A percentile compares a stretch with the other conserved stretches of the same genome.
Conservation (phyloP, 2,329 filamentous ascomycete species). For the Nemania sp. region DNA sequence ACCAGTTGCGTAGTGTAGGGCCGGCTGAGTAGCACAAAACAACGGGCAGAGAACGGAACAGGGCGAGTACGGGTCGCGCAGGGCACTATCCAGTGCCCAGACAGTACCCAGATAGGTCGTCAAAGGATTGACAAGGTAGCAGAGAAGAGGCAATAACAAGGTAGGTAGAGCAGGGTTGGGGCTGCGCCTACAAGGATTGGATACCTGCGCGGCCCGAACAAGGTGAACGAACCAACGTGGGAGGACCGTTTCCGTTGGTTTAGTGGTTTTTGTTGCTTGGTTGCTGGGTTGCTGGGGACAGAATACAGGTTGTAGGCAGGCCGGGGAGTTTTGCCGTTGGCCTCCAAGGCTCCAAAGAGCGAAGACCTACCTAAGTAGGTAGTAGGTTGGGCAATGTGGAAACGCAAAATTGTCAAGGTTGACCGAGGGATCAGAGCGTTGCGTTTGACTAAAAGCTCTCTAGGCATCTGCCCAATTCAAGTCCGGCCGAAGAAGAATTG, state of each 20-base stretch:
- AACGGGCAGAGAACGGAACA: constrained; percentile 42
- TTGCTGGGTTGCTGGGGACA: constrained; percentile 3
- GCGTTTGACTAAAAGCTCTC: constrained; percentile 7
- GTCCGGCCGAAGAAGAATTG: constrained; percentile 29
- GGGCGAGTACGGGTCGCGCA: constrained; percentile 31
- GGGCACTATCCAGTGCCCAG: constrained; percentile 28
- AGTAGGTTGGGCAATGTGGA: constrained; percentile 18
- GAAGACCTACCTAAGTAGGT: not conserved
- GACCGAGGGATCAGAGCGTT: constrained; percentile 31
- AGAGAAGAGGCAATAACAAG: constrained; percentile 25
- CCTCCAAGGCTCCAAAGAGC: constrained; percentile 6
- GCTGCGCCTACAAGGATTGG: constrained; percentile 47
- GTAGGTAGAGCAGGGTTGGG: constrained; percentile 43
- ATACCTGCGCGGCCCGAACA: constrained; percentile 33
- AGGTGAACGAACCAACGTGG: constrained; percentile 32
- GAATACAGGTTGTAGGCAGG: not conserved
- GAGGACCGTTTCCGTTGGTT: constrained; percentile 18
- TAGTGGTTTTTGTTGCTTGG: constrained; percentile 12
- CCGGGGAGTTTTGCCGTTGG: constrained; percentile 14
- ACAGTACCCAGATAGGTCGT: constrained; percentile 21
- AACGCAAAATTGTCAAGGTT: constrained; percentile 28
- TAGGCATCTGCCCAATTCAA: constrained; percentile 25
- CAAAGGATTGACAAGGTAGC: constrained; percentile 24
- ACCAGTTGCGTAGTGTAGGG: constrained; percentile 17
- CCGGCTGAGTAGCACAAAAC: constrained; percentile 48